phyloP scores from a whole-genome alignment of 176 grass and related monocot species.

The Oryza officinalis region DNA sequence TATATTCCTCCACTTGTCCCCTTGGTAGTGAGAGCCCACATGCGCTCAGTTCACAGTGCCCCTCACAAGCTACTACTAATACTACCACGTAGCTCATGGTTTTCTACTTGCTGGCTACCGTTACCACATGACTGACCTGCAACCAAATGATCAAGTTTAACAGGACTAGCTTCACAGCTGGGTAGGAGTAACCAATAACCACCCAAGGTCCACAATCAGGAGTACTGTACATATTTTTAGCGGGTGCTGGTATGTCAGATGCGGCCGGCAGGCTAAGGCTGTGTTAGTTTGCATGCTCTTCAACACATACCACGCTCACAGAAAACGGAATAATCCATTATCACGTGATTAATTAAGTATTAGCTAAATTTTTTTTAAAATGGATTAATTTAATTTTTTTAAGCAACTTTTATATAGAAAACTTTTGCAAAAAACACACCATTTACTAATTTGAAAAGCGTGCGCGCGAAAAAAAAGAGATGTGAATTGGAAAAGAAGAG shows the following conservation, averaged over 20 bases:
- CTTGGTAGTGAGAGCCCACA: constrained; percentile 38
- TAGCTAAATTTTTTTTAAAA: no score
- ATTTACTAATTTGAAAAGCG: no score
- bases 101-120: neutral
- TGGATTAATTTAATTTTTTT: no score
- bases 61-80: neutral
- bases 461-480: no score
- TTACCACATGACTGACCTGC: neutral
- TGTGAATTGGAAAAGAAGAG: no score
- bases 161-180: neutral
- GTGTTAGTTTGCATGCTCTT: no score
- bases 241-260: neutral
- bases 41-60: constrained; percentile 30
- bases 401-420: no score
- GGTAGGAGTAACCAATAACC: neutral
- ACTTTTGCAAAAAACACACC: no score
- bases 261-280: neutral
- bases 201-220: neutral
- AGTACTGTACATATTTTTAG: neutral
- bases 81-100: neutral
- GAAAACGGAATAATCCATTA: no score
- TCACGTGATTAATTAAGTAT: no score
- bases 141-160: neutral
- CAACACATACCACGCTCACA: no score
- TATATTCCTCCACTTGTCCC: constrained; percentile 43